phyloP scores from a whole-genome alignment of 2,329 filamentous ascomycete species.

The Gnomoniopsis sp. region DNA sequence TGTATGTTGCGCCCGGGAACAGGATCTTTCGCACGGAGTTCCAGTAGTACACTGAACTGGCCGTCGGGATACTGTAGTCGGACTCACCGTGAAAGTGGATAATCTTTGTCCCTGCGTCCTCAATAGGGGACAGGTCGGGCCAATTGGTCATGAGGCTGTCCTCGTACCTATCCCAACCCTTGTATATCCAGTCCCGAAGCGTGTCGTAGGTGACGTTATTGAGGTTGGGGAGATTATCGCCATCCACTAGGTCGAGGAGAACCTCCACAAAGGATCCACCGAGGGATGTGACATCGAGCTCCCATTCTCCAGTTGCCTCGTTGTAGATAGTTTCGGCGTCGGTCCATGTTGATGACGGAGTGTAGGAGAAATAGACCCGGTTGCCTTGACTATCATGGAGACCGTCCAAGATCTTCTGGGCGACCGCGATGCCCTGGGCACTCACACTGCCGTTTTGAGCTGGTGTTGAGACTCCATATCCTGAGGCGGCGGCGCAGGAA shows the following conservation, averaged over 20 bases:
- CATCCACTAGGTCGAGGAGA: conserved; percentile 3
- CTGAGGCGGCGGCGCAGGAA: conserved; percentile 4
- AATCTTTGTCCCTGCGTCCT: conserved; percentile 43
- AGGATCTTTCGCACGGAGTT: conserved; percentile 47
- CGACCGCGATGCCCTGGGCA: conserved; percentile 21
- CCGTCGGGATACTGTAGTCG: conserved; percentile 44
- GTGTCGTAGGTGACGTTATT: conserved; percentile 49
- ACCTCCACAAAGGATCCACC: conserved; percentile 10
- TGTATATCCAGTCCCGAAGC: conserved; percentile 44
- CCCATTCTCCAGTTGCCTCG: conserved; percentile 20
- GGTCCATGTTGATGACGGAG: conserved; percentile 27
- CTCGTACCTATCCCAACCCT: conserved; percentile 43
- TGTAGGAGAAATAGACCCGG: conserved; percentile 33
- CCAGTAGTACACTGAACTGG: conserved; percentile 34
- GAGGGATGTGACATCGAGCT: conserved; percentile 20
- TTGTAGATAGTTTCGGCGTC: conserved; percentile 32
- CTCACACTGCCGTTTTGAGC: conserved; percentile 16
- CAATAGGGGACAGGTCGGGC: conserved; percentile 43
- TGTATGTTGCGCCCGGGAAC: conserved; percentile 29
- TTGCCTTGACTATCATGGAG: conserved; percentile 32
- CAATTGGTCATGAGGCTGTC: conserved; percentile 41
- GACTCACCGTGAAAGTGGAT: conserved; percentile 51
- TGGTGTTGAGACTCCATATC: conserved; percentile 15
- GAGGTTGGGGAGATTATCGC: conserved; percentile 34
- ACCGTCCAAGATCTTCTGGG: conserved; percentile 30